Conservation (phyloP, 1,139 yeast species). For the Meyerozyma carpophila region DNA sequence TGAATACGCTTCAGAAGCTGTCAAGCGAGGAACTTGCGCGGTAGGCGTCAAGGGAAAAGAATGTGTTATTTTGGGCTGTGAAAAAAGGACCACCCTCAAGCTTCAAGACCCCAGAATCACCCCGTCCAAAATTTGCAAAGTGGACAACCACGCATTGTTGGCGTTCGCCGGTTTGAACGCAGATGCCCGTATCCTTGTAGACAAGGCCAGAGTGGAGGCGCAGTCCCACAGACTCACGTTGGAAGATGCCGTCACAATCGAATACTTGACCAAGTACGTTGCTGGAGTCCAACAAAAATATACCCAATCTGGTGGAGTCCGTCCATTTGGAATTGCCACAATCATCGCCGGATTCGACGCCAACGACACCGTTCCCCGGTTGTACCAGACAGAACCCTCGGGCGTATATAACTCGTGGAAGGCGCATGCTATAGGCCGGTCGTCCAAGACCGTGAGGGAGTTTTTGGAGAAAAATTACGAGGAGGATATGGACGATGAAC, state of each 20-base stretch:
- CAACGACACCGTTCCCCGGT: conserved; percentile 71
- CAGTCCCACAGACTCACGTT: conserved; percentile 92
- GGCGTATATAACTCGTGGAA: conserved; percentile 99
- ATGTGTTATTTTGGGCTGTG: conserved; percentile 92
- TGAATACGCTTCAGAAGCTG: conserved; percentile 97
- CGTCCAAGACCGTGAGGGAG: conserved; percentile 92
- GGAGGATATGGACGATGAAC: conserved; percentile 64
- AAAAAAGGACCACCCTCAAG: conserved; percentile 90
- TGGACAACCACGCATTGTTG: conserved; percentile 84
- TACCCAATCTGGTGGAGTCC: conserved; percentile 97
- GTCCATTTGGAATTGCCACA: conserved; percentile 94
- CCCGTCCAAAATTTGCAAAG: conserved; percentile 87
- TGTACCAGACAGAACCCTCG: conserved; percentile 95
- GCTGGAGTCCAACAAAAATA: conserved; percentile 97
- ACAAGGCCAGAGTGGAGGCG: conserved; percentile 94
- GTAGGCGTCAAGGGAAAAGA: conserved; percentile 92
- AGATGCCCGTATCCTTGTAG: conserved; percentile 91
- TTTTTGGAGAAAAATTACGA: conserved; percentile 87
- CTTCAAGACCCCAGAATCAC: conserved; percentile 95
- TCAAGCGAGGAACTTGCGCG: conserved; percentile 96
- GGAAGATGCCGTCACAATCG: conserved; percentile 91
- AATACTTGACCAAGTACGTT: conserved; percentile 86
- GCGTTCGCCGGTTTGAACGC: conserved; percentile 98
- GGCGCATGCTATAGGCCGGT: conserved; percentile 95
- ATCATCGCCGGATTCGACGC: conserved; percentile 94